These are phyloP conservation scores for Neophaeococcomyces aloes DNA, from an alignment of 2,329 filamentous ascomycete genomes.

Conservation along the genomic window DNA sequence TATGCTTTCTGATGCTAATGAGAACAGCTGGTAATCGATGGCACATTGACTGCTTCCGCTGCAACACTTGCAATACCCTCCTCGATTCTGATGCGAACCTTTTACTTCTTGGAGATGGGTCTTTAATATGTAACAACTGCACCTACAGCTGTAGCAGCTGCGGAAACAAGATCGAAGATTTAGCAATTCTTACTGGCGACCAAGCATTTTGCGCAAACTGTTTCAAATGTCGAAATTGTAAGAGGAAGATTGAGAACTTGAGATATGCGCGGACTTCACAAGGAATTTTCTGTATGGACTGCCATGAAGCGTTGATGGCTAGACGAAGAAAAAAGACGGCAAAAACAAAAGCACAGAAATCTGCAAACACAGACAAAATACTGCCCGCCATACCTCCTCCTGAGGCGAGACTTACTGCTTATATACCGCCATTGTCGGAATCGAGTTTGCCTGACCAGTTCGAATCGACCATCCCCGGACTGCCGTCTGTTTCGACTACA, in stretches of 20 bases:
- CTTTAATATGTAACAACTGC: slow-evolving; percentile 97
- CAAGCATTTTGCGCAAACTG: slow-evolving; percentile 96
- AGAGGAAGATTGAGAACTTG: slow-evolving; percentile 95
- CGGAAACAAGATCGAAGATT: slow-evolving; percentile 93
- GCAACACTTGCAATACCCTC: slow-evolving; percentile 86
- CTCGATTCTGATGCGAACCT: slow-evolving; percentile 98
- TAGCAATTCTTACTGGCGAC: slow-evolving; percentile 93
- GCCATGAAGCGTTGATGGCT: slow-evolving; percentile 93
- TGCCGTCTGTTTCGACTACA: slow-evolving; percentile 18
- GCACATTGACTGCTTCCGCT: slow-evolving; percentile 98
- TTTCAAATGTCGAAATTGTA: slow-evolving; percentile 96
- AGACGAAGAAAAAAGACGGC: slow-evolving; percentile 62
- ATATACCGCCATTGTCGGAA: slow-evolving; percentile 8
- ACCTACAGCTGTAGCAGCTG: slow-evolving; percentile 98
- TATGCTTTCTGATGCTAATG: slow-evolving; percentile 22
- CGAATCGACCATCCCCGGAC: slow-evolving; percentile 29
- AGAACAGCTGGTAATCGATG: slow-evolving; percentile 78
- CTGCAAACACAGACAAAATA: slow-evolving; percentile 74
- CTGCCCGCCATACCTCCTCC: slow-evolving; percentile 80
- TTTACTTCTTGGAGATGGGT: slow-evolving; percentile 90
- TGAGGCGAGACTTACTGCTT: slow-evolving; percentile 18
- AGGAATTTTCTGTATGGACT: slow-evolving; percentile 98
- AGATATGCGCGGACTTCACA: slow-evolving; percentile 95
- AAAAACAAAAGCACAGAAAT: slow-evolving; percentile 20
- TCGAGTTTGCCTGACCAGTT: slow-evolving; percentile 37